A percentile compares a stretch with the other conserved stretches of the same genome.
phyloP scores from a whole-genome alignment of 768 basidiomycete species.

The Mycena indigotica region DNA sequence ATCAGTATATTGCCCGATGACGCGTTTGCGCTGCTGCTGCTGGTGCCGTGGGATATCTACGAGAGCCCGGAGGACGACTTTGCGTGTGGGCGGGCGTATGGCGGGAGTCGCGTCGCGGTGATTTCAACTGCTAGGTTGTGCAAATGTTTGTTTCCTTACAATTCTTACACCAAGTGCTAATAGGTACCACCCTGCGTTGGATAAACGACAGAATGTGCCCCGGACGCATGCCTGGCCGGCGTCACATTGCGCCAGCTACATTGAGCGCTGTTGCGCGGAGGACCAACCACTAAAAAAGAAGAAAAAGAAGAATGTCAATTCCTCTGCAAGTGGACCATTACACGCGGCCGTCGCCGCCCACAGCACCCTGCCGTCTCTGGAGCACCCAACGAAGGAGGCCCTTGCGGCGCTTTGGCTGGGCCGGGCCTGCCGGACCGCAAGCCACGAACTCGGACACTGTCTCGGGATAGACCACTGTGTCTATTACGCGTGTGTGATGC shows the following conservation, averaged over 20 bases:
- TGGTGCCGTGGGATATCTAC: constrained; percentile 39
- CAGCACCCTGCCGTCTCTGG: constrained; percentile 15
- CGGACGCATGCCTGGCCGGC: constrained; percentile 40
- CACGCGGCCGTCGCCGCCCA: constrained; percentile 26
- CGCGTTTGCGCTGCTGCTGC: constrained; percentile 37
- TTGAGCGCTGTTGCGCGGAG: constrained; percentile 24
- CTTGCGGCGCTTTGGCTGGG: constrained; percentile 36
- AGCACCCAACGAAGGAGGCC: constrained; percentile 10
- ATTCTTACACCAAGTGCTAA: not conserved
- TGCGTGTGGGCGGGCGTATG: constrained; percentile 43
- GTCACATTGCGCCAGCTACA: constrained; percentile 34
- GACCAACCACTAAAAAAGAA: constrained; percentile 16
- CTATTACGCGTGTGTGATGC: constrained; percentile 42
- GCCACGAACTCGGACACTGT: constrained; percentile 46
- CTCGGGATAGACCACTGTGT: constrained; percentile 42
- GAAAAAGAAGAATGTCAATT: constrained; percentile 3
- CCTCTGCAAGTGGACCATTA: constrained; percentile 16
- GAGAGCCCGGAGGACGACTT: constrained; percentile 40
- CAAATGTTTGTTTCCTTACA: no score
- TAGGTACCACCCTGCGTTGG: constrained; percentile 37
- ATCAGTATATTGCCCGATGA: constrained; percentile 36
- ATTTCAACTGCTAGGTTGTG: constrained; percentile 34
- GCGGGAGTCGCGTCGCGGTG: constrained; percentile 41
- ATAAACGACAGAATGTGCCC: constrained; percentile 31
- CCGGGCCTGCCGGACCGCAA: constrained; percentile 38